Conservation (phyloP, 257 asterid species). For the Misopates orontium region DNA sequence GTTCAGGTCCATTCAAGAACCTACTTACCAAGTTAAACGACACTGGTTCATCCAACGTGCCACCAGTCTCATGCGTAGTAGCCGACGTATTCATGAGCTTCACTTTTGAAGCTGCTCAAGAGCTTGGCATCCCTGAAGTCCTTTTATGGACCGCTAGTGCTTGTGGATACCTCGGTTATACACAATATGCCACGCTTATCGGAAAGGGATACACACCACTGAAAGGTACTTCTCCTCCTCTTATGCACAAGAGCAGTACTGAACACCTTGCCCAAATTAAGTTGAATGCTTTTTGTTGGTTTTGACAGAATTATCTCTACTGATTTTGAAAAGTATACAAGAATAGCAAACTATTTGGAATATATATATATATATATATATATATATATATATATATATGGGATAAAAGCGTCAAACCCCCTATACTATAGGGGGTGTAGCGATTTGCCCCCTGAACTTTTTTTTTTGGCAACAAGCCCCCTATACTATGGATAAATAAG, state of each 20-base stretch:
- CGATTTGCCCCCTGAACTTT: too few relatives aligned
- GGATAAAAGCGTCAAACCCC: too few relatives aligned
- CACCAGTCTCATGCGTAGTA: conserved; percentile 57
- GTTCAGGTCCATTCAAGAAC: conserved; percentile 40
- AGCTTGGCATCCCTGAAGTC: conserved; percentile 50
- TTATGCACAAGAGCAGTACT: too few relatives aligned
- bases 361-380: too few relatives aligned
- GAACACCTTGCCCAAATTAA: not conserved
- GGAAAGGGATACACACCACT: conserved; percentile 44
- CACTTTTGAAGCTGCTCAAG: conserved; percentile 49
- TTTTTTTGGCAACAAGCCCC: too few relatives aligned
- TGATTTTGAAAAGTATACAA: too few relatives aligned
- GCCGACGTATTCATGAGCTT: conserved; percentile 56
- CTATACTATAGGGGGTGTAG: too few relatives aligned
- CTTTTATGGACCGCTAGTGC: conserved; percentile 52
- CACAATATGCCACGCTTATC: conserved; percentile 28
- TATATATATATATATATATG: too few relatives aligned
- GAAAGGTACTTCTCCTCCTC: too few relatives aligned
- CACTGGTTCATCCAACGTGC: conserved; percentile 16
- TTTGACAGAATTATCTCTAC: too few relatives aligned
- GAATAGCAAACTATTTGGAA: too few relatives aligned
- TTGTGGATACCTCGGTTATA: conserved; percentile 38
- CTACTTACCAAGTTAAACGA: conserved; percentile 40
- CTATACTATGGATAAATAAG: too few relatives aligned
- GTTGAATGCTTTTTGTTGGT: not conserved